Base-by-base conservation (phyloP, 2,329 filamentous ascomycete genomes). In the Nemania sp. region DNA sequence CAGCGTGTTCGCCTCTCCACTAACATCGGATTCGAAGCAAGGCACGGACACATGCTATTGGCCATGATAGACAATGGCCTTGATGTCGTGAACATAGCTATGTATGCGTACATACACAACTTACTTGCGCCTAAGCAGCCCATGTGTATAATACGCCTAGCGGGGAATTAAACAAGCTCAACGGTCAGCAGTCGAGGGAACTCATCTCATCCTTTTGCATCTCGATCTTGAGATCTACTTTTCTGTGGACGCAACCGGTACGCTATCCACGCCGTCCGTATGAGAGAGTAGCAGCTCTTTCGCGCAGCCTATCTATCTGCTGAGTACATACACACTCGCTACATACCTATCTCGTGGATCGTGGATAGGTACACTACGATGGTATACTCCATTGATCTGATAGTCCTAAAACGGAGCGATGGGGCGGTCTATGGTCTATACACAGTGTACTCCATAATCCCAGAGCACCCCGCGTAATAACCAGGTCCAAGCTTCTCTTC, bases 401-500 rank as follows among this genome's bases (percentile, higher is more conserved):
- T 66, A 67, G 51, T 53, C 27, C 70, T 68, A 60, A 70, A 71
- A 74, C 53, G 67, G 72, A 62, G 54, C 43, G 35, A 38, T 54
- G 22, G 54, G 47, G 52, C 49, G 52, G 56, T 52, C 55, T 51
- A 38, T 54, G 52, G 56, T 52, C 55, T 51, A 38, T 54, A 51
- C 58, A 60, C 59, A 66, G 56, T 62, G 61, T 67, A 47, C 55
- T 52, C 26, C 41, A 67, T 51, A 59, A 57, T 71, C 64, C 45
- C 62, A 56, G 49, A 68, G 62, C 69, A 76, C 73, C 70, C 71
- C 59, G 66, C 68, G 68, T 71, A 68, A 67, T 66, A 67, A 68
- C 72, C 69, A 70, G 71, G 73, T 20, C 68, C 72, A 71, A 73
- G 73, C 73, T 72, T 69, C 63, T 66, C 67, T 71, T 76, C 75